Evolutionary conservation across 495 filamentous ascomycete species (phyloP).

Genomic region (Talaromyces trachyspermus): DNA sequence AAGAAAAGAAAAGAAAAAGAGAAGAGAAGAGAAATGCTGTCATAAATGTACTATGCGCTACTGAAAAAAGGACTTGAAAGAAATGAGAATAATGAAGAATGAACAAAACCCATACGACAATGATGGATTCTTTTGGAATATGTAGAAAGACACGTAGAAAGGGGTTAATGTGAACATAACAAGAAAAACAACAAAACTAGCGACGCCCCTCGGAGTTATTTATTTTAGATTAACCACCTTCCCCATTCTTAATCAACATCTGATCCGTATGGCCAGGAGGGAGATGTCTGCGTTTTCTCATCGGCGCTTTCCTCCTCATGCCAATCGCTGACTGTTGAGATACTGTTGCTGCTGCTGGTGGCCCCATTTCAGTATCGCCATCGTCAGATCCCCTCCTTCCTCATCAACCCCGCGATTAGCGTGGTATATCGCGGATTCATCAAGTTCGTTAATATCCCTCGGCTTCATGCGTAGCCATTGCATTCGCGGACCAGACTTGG

Average conservation of each 20-base stretch:
- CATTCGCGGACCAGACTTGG: constrained; percentile 86
- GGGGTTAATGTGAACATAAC: constrained; percentile 9
- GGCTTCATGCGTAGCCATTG: constrained; percentile 89
- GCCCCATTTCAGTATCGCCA: constrained; percentile 36
- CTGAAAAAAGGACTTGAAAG: too few relatives aligned
- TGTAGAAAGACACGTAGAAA: constrained; percentile 10
- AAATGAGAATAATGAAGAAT: too few relatives aligned
- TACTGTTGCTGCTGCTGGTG: constrained; percentile 12
- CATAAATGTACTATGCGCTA: too few relatives aligned
- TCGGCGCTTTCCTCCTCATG: constrained; percentile 44
- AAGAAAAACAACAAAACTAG: constrained; percentile 14
- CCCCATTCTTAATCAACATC: constrained; percentile 31
- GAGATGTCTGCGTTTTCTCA: constrained; percentile 36
- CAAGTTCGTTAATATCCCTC: constrained; percentile 66
- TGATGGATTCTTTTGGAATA: constrained; percentile 10
- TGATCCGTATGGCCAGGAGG: constrained; percentile 21
- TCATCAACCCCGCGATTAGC: constrained; percentile 23
- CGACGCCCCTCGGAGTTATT: too few relatives aligned
- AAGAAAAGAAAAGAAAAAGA: too few relatives aligned
- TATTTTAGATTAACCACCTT: constrained; percentile 21
- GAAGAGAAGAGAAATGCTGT: too few relatives aligned
- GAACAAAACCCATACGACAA: neutral
- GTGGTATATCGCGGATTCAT: constrained; percentile 59
- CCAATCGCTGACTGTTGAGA: constrained; percentile 32
- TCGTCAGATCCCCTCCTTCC: constrained; percentile 40